These are phyloP conservation scores for Pichia heedii DNA, from an alignment of 805 yeast genomes.

Conservation along the genomic window DNA sequence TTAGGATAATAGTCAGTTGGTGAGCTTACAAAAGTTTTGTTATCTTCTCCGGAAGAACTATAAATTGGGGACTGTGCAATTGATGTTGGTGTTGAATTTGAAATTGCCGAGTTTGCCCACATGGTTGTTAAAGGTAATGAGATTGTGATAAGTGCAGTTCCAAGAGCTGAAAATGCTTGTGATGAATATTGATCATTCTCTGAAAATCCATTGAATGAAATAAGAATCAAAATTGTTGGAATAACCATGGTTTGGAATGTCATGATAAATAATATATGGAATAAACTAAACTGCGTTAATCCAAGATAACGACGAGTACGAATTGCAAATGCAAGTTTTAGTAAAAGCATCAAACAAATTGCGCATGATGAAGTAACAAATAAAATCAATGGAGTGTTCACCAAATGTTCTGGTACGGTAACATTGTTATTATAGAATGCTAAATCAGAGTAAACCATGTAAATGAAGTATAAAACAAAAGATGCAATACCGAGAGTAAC, in stretches of 20 bases:
- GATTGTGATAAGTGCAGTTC: constrained; percentile 54
- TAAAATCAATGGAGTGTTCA: constrained; percentile 47
- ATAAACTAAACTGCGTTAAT: constrained; percentile 68
- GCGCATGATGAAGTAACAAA: constrained; percentile 62
- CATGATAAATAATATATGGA: constrained; percentile 77
- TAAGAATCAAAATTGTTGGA: constrained; percentile 62
- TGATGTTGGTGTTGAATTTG: constrained; percentile 35
- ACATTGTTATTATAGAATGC: constrained; percentile 16
- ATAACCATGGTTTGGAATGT: constrained; percentile 70
- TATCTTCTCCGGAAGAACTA: constrained; percentile 8
- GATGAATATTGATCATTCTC: constrained; percentile 15
- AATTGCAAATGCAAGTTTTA: constrained; percentile 63
- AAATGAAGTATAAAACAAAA: constrained; percentile 48
- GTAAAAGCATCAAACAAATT: constrained; percentile 49
- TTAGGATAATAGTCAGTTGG: constrained; percentile 6
- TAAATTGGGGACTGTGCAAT: constrained; percentile 17
- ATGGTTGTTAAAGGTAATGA: constrained; percentile 77
- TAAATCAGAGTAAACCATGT: constrained; percentile 37
- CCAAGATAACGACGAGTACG: constrained; percentile 71
- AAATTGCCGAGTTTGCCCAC: constrained; percentile 76
- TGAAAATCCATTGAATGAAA: constrained; percentile 30
- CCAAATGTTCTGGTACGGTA: constrained; percentile 29
- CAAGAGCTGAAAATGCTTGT: constrained; percentile 40
- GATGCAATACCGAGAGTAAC: constrained; percentile 43
- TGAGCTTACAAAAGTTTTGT: constrained; percentile 3